Base-by-base conservation (phyloP, 305 asterid genomes). In the Striga hermonthica region DNA sequence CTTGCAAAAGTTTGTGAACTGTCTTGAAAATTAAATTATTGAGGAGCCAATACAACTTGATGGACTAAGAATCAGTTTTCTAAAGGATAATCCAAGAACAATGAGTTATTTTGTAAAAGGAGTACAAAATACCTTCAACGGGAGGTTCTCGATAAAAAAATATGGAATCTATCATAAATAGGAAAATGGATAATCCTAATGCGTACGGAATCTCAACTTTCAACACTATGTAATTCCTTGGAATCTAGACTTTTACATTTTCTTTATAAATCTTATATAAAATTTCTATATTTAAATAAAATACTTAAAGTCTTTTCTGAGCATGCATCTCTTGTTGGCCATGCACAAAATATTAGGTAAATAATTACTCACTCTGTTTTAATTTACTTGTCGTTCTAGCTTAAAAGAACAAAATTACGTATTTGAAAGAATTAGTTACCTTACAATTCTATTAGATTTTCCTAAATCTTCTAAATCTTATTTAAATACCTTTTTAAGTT, bases 1-100 rank as follows among this genome's bases (percentile, higher is more conserved):
- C 81, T 83, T 67, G 76, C 80, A 76, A 57, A 72, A 77, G 73
- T 63, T 71, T 55, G 52, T 75, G 67, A 76, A 79, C 72, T 72
- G 64, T 66, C 38, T 37, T 14, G 12, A 60, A 50, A 64, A 4
- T 49, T 68, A 64, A 43, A 62, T 58, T 55, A 64, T 45, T 16
- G 67, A 72, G 45, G 16, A 69, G 72, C 54, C 9, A 72, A 65
- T 49, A 68, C 57, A 53, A 60, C 60, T 44, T 72, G 66, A 39
- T 48, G 58, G 54, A 60, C 68, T 15, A 64, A 50, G 64, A 41
- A 69, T 39, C 60, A 52, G 10, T 52, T 44, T 54, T 57, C 47
- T 43, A 53, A 53, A 41, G 57, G 55, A 38, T 70, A 62, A 40
- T 40, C 15, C 6, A 31, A 31, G 72, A 66, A 62, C 16, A 6